Base-by-base conservation (phyloP, 768 basidiomycete species). In the Lactifluus piperatus region DNA sequence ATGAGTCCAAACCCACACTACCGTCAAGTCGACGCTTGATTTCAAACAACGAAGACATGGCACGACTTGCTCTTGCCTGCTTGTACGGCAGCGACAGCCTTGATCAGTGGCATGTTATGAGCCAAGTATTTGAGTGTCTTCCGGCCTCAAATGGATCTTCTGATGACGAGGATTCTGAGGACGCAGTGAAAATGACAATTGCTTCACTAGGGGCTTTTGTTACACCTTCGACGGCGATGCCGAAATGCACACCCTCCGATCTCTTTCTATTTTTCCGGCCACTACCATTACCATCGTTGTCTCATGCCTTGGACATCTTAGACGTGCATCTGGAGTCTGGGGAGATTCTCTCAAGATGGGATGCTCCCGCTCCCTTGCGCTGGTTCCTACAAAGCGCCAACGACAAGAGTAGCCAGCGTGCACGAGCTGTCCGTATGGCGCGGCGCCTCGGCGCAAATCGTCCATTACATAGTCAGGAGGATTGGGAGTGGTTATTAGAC, bases 281-380 rank as follows among this genome's bases (percentile, higher is more conserved):
- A 1, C 77, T 97, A 5, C 83, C 88, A 0, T 71, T 85, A 20
- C 72, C 81, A 2, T 82, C 88, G 1, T 76, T 97, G 8, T 94
- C 94, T 0, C 81, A 82, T 53, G 84, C 86, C 6, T 80, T 99
- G 41, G 95, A 99, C 69, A 83, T 93, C 51, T 79, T 97, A 52
- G 95, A 98, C 71, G 82, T 95, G 1, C 95, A 98, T 70, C 79
- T 99, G 13, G 91, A 97, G 68, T 88, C 89, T 0, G 94, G 91
- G 22, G 95, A 98, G 71, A 91, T 93, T 45, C 75, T 99, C 18
- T 81, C 89, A 2, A 80, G 91, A 29, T 99, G 94, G 94, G 80
- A 79, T 65, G 88, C 88, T 2, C 80, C 88, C 24, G 86, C 86
- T 2, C 85, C 90, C 2, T 73, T 97, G 45, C 79, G 84, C n/a